Conservation (phyloP, 2,329 filamentous ascomycete species). For the Sporothrix variecibatus region DNA sequence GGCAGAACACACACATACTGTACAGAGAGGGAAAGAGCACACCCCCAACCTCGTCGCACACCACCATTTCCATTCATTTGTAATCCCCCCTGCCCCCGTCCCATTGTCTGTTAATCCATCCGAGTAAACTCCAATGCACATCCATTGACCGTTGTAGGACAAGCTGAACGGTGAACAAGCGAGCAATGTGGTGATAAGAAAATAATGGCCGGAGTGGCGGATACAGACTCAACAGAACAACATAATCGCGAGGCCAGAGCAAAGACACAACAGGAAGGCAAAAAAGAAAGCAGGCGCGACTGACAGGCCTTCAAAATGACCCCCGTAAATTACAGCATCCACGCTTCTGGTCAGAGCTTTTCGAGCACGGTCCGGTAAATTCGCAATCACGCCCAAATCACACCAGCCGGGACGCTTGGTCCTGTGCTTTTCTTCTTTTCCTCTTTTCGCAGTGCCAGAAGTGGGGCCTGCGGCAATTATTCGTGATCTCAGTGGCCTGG, state of each 20-base stretch:
- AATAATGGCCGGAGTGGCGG: neutral
- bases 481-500: neutral
- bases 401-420: neutral
- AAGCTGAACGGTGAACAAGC: neutral
- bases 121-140: neutral
- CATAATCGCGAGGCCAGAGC: neutral
- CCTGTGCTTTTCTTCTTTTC: neutral
- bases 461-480: constrained; percentile 17
- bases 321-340: constrained; percentile 10
- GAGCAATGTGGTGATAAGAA: neutral
- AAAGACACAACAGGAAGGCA: neutral
- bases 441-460: neutral
- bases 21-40: neutral
- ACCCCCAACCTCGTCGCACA: constrained; percentile 6
- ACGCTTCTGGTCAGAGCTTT: constrained; percentile 1
- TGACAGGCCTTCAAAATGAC: neutral
- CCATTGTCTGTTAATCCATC: constrained; percentile 2
- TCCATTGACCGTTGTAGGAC: neutral
- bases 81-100: neutral
- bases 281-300: neutral
- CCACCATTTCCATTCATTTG: constrained; percentile 3
- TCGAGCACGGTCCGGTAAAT: constrained; percentile 18
- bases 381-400: constrained; percentile 22
- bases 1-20: neutral
- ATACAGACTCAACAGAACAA: neutral